Conservation (phyloP, 1,139 yeast species). For the Candida gigantensis region DNA sequence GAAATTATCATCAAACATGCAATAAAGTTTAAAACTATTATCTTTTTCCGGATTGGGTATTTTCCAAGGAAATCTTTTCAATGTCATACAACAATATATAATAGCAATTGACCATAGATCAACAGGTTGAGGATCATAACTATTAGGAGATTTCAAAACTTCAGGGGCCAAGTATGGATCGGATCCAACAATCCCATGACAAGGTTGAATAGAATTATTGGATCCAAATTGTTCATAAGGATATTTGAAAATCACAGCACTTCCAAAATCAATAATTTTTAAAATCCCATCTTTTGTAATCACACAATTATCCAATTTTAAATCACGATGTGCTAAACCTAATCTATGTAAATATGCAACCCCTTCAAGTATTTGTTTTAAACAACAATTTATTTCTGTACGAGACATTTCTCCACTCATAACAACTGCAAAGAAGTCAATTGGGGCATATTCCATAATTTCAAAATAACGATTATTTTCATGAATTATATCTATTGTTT, state of each 20-base stretch:
- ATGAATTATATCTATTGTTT: conserved; percentile 87
- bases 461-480: conserved; percentile 87
- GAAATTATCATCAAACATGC: conserved; percentile 55
- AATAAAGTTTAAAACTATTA: conserved; percentile 69
- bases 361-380: conserved; percentile 84
- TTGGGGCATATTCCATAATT: conserved; percentile 97
- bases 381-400: conserved; percentile 84
- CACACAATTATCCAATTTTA: conserved; percentile 93
- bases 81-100: conserved; percentile 92
- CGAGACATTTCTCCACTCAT: conserved; percentile 94
- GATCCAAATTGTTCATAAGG: conserved; percentile 68
- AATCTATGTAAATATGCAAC: conserved; percentile 79
- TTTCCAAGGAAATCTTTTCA: conserved; percentile 96
- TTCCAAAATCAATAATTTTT: conserved; percentile 93
- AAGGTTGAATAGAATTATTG: conserved; percentile 66
- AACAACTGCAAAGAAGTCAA: conserved; percentile 94
- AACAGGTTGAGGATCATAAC: conserved; percentile 89
- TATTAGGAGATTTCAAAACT: conserved; percentile 65
- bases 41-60: conserved; percentile 82
- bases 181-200: conserved; percentile 95
- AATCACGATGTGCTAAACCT: conserved; percentile 94
- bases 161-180: conserved; percentile 99
- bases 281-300: conserved; percentile 82
- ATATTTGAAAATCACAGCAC: conserved; percentile 90
- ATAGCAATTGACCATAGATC: conserved; percentile 97